Evolutionary conservation across 2,329 filamentous ascomycete genomes (phyloP), one percentile per base, ranked within the genome.

Genomic region (Allantophomopsis lycopodina): DNA sequence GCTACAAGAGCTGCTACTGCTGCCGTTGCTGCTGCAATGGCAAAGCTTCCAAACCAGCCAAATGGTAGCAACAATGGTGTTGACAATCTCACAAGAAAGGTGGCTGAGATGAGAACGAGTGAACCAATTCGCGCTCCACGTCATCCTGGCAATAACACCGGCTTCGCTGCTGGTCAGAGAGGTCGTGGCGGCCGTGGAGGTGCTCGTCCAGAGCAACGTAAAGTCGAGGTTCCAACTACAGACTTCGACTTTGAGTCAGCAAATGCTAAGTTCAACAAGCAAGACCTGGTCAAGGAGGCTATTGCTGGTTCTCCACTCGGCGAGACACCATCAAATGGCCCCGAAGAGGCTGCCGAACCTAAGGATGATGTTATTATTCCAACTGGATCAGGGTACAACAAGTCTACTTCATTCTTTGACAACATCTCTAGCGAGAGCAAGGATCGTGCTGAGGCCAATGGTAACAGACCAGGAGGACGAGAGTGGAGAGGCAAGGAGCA

Each of bases 401-500:
- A 87, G 62, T 71, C 79, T 5, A 77, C 66, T 3, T 94, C 86
- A 2, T 98, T 98, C 69, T 98, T 98, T 55, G 91, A 98, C 62
- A 95, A 98, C 60, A 95, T 98, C 47, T 94, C 86, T 1, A 94
- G 85, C 48, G 91, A 98, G 57, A 73, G 84, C 45, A 93, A 83
- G 59, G 91, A 98, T 48, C 77, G 91, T 34, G 78, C 84, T 38
- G 84, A 89, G 45, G 79, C 78, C 32, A 71, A 73, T 10, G 71
- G 67, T 33, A 71, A 71, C 4, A 71, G 76, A 46, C 76, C 77
- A 56, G 80, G 82, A 42, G 87, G 86, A 23, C 77, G 83, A 36
- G 86, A 94, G 58, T 93, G 91, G 77, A 79, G 91, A 40, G 81
- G 79, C 32, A 87, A 96, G 59, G 91, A 96, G 58, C 84, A 94